These are phyloP conservation scores for Leishmania turanica DNA, from an alignment of 208 protist genomes.

Conservation along the genomic window DNA sequence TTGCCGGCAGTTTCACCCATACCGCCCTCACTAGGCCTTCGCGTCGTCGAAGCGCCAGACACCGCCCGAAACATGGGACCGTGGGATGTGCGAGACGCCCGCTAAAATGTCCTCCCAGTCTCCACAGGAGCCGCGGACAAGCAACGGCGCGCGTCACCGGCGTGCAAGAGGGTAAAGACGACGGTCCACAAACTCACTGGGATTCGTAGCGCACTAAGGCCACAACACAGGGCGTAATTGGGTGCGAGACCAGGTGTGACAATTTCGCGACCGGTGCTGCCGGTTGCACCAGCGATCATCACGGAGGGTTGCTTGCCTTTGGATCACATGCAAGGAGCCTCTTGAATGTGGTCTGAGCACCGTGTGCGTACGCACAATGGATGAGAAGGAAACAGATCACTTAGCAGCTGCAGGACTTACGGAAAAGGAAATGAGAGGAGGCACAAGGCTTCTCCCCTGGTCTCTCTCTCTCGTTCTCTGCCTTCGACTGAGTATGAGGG, in stretches of 20 bases:
- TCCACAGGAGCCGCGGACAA: constrained; percentile 61
- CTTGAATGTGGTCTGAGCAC: not conserved
- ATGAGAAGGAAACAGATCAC: not conserved
- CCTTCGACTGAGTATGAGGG: not conserved
- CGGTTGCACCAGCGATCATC: constrained; percentile 64
- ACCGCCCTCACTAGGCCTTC: constrained; percentile 22
- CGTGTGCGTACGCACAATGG: not conserved
- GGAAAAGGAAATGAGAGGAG: not conserved
- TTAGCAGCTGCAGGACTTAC: not conserved
- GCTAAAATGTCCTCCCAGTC: constrained; percentile 61
- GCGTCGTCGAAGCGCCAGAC: constrained; percentile 40
- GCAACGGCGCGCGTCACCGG: constrained; percentile 49
- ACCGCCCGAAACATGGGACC: constrained; percentile 48
- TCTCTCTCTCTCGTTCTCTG: not conserved
- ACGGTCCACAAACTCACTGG: constrained; percentile 55
- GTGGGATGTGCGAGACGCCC: constrained; percentile 47
- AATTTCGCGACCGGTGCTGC: constrained; percentile 55
- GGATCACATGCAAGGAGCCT: constrained; percentile 2
- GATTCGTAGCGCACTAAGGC: constrained; percentile 55
- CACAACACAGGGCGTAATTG: constrained; percentile 59
- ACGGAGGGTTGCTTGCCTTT: constrained; percentile 62
- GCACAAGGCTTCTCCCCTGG: not conserved
- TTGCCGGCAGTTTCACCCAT: constrained; percentile 10
- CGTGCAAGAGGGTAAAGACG: constrained; percentile 47
- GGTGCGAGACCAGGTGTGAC: constrained; percentile 68